Percentiles rank a stretch among this genome's conserved stretches.
Conservation (phyloP, 371 early-diverging fungal genomes). For the Blakeslea trispora region DNA sequence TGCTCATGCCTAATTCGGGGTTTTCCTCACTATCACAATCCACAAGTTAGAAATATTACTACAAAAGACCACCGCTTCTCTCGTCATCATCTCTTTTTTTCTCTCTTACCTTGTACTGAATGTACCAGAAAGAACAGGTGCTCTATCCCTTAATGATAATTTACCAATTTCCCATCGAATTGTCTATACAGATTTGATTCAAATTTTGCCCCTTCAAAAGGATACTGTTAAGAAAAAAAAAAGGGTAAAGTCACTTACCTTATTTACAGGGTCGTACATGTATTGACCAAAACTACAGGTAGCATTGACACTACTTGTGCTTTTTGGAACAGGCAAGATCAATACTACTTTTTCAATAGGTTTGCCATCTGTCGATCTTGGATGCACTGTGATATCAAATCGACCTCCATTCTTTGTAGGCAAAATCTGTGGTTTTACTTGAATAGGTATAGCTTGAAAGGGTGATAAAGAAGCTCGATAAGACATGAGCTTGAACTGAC, state of each 20-base stretch:
- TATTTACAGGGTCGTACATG: conserved; percentile 75
- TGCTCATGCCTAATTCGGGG: conserved; percentile 58
- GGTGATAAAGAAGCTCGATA: conserved; percentile 72
- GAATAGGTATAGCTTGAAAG: conserved; percentile 63
- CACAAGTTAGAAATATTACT: not conserved
- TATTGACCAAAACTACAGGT: conserved; percentile 69
- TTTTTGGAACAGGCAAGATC: conserved; percentile 65
- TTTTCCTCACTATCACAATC: conserved; percentile 43
- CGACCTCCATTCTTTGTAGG: conserved; percentile 58
- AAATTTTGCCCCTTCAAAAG: too few relatives aligned
- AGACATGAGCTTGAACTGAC: conserved; percentile 84
- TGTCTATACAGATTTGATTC: conserved; percentile 32
- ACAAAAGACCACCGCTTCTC: too few relatives aligned
- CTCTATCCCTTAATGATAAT: conserved; percentile 55
- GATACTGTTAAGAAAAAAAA: too few relatives aligned
- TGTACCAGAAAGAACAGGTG: conserved; percentile 68
- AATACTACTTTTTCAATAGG: conserved; percentile 67
- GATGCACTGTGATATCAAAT: conserved; percentile 68
- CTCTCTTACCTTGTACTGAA: conserved; percentile 55
- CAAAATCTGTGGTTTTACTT: conserved; percentile 64
- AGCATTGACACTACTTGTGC: conserved; percentile 57
- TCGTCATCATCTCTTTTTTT: too few relatives aligned
- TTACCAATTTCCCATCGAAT: conserved; percentile 74
- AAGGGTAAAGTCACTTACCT: too few relatives aligned
- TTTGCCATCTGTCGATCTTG: conserved; percentile 69